Base-by-base conservation (phyloP, 352 stramenopile species). In the Aphanomyces stellatus region DNA sequence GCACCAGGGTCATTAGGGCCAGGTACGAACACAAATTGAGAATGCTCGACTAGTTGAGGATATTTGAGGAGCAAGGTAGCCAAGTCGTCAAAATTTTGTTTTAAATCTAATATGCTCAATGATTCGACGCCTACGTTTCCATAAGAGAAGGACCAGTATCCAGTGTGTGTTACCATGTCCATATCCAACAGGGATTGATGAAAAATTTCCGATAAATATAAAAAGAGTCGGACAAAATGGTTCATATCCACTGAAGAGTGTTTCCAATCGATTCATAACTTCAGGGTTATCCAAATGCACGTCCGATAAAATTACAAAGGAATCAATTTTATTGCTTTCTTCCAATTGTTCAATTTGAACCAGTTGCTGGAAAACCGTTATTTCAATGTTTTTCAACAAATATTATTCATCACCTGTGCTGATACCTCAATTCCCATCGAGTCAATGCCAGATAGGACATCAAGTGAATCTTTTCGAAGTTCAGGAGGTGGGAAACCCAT, bases 181-280 rank as follows among this genome's bases (percentile, higher is more conserved):
- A 65, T 82, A 76, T 66, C 86, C 88, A 3, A 96, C 83, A 8
- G 87, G 84, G 2, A 77, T 76, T 7, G 87, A 93, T 51, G 91
- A 79, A 65, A 98, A 98, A 72, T 98, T 91, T 46, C 94, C 94
- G 90, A 98, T 97, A 25, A 98, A 80, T 15, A 97, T 82, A 69
- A 98, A 97, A 22, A 98, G 69, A 22, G 82, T 81, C 10, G 85
- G 82, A 51, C 82, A 60, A 11, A 95, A 74, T 24, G 74, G 80
- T 55, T 95, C 78, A 31, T 96, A 88, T 1, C 87, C 90, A 46
- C 93, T 78, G 57, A 98, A 95, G 31, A 98, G 75, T 30, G 85
- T 65, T 62, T 96, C 81, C 34, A 98, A 78, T 60, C 95, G 88
- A 42, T 85, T 81, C 73, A 98, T 84, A 22, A 97, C 88, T 22